Evolutionary conservation across 495 filamentous ascomycete genomes (phyloP).

Genomic region (Choiromyces venosus): DNA sequence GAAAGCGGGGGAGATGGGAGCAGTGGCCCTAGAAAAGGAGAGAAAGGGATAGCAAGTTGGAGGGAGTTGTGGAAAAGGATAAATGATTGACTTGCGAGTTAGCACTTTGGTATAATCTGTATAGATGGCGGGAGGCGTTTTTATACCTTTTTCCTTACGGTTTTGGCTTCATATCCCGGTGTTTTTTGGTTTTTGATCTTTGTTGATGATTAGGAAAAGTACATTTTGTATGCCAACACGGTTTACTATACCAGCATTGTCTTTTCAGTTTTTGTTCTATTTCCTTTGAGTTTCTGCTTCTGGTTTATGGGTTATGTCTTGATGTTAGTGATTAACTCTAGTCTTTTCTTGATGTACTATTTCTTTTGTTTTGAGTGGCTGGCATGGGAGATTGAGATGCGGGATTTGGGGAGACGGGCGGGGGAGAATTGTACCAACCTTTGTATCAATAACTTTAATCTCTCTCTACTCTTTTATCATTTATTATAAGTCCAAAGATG

Average conservation of each 20-base stretch:
- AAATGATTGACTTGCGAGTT: background rate
- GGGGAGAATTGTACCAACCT: background rate
- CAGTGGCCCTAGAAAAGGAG: background rate
- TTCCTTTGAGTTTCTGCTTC: background rate
- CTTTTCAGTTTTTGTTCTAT: background rate
- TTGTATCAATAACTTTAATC: background rate
- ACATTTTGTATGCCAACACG: background rate
- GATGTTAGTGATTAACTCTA: background rate
- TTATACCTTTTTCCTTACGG: background rate
- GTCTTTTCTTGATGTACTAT: background rate
- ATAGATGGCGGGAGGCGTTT: slow-evolving; percentile 3
- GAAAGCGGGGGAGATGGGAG: background rate
- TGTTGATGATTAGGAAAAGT: background rate
- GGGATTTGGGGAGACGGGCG: background rate
- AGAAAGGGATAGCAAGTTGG: background rate
- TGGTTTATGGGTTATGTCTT: background rate
- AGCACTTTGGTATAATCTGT: background rate
- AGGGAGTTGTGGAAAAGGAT: background rate
- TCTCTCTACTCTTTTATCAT: background rate
- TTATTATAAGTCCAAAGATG: background rate
- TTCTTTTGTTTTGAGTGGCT: background rate
- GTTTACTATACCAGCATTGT: background rate
- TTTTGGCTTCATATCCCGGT: background rate
- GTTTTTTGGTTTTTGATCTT: background rate
- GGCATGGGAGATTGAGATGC: background rate